Evolutionary conservation across 129 eudicot species (phyloP), one percentile per base, ranked within the genome.

Genomic region (Lactuca saligna): DNA sequence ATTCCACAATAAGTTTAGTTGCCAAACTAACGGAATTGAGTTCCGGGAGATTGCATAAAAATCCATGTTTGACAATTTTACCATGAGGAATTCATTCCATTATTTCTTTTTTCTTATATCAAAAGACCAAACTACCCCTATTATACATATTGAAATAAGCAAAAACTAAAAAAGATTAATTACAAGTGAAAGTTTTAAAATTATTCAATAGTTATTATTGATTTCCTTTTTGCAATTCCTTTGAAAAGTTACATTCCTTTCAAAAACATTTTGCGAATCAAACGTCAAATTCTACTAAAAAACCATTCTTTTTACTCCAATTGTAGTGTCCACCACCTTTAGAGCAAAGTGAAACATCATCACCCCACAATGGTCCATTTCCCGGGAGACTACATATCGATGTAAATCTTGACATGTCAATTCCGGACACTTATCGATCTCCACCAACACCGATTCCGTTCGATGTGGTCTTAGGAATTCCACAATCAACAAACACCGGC

Each of bases 361-460:
- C 83, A 39, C 77, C 88, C 44, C 83, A 69, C 8, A 78, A 80
- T 64, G 73, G 82, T 55, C 74, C 55, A 25, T 72, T 79, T 17
- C 66, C 85, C 25, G 51, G 83, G 14, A 81, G 83, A 39, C 35
- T 75, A 37, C 57, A 80, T n/a, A 32, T 82, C 39, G 88, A 83
- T 63, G 75, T 88, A 54, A 76, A 82, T 74, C 78, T 85, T 66
- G 90, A 88, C 78, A 85, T 80, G 9, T 85, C 95, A 63, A 74
- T 42, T 20, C 95, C 95, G 7, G 88, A 88, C 71, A 88, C 95
- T 64, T 88, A 66, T 17, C 81, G 91, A 8, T 63, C 95, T 16
- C 95, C 95, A 20, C 95, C 95, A 29, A 81, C 80, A 46, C 95
- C 95, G 48, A 64, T 88, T 59, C 95, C 95, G 11, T 88, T 82